Evolutionary conservation across 768 basidiomycete species (phyloP), one percentile per base, ranked within the genome.

Genomic region (Cystobasidium tubakii): DNA sequence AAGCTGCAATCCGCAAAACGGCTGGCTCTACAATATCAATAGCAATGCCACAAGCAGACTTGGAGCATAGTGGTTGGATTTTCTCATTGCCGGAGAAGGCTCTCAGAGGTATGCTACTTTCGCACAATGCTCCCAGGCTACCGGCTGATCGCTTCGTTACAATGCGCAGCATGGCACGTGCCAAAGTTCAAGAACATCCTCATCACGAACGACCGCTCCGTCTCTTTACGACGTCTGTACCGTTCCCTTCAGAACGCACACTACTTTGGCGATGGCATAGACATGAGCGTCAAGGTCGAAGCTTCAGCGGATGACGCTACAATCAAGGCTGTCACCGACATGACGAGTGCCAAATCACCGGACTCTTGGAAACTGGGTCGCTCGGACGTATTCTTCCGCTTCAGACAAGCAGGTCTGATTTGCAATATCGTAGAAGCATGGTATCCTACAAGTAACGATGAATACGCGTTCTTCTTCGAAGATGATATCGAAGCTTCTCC

Each of bases 401-500:
- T 91, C 71, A 81, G 89, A 23, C 88, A 87, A 73, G 91, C 87
- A 1, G 91, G 91, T 1, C 83, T 93, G 23, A 85, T 92, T 64
- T 85, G 89, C 2, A 90, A 91, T 6, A 87, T 93, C 17, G 88
- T 91, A 15, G 91, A 92, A 81, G 89, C 90, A 3, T 93, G 91
- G 91, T 92, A 90, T 79, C 91, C 91, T 4, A 81, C 83, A 29
- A 84, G 84, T 31, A 85, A 90, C 74, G 82, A 92, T 76, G 86
- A 86, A 1, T 92, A 91, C 79, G 90, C 88, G 10, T 79, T 92
- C 27, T 82, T 92, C 23, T 84, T 93, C 31, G 91, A 92, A 80
- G 91, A 93, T 77, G 91, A 93, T 78, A 84, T 91, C 15, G 91
- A 93, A 79, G 80, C 92, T 7, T 91, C 90, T 7, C 89, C 90